These are phyloP conservation scores for Purpureocillium lavendulum DNA, from an alignment of 2,329 filamentous ascomycete genomes.

Conservation along the genomic window DNA sequence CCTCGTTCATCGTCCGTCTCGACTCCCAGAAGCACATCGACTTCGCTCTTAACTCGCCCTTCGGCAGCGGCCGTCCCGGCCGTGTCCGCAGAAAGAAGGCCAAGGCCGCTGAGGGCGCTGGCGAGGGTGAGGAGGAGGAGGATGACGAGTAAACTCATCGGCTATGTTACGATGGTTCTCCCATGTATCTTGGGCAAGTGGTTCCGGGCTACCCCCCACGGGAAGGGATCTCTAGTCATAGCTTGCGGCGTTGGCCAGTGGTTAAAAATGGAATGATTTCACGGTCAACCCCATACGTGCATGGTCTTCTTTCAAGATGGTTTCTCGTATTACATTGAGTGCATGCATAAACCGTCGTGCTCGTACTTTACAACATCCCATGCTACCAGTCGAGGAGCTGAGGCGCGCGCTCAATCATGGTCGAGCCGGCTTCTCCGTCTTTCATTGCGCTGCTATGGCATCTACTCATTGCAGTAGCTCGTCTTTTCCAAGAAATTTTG, in stretches of 20 bases:
- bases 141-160: constrained; percentile 60
- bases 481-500: constrained; percentile 67
- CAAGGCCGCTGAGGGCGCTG: constrained; percentile 83
- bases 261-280: constrained; percentile 37
- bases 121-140: constrained; percentile 74
- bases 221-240: constrained; percentile 35
- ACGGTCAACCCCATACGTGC: constrained; percentile 2
- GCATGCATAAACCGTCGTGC: too few species aligned
- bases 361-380: too few species aligned
- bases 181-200: constrained; percentile 17
- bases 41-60: constrained; percentile 95
- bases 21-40: constrained; percentile 99
- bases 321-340: too few species aligned
- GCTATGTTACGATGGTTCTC: constrained; percentile 20
- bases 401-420: too few species aligned
- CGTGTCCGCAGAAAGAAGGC: constrained; percentile 99
- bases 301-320: too few species aligned
- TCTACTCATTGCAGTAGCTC: constrained; percentile 24
- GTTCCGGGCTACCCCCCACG: constrained; percentile 27
- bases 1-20: constrained; percentile 98
- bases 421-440: too few species aligned
- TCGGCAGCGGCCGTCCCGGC: constrained; percentile 92
- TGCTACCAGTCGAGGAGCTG: too few species aligned
- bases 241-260: constrained; percentile 43
- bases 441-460: too few species aligned